Evolutionary conservation across 108 stramenopile genomes (phyloP), one percentile per base, ranked within the genome.

Genomic region (Aurantiochytrium sp.): DNA sequence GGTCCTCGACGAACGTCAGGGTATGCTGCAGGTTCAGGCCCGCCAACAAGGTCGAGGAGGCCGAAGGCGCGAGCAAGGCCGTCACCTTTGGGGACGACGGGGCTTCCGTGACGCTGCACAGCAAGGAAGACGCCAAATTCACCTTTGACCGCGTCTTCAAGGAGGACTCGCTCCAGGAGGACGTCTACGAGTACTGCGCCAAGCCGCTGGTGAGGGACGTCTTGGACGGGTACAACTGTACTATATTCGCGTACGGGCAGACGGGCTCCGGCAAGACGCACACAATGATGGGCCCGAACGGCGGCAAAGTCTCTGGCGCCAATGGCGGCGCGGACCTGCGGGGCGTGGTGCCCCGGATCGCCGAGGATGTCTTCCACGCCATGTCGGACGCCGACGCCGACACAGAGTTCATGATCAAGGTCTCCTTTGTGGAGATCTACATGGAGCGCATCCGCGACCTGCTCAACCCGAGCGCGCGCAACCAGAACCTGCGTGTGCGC

Each of bases 231-330:
- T 93, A 92, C 68, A 89, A 91, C 37, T 91, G 92, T 2, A 93
- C 93, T 32, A 90, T 93, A n/a, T 93, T 93, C 86, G 93, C 92
- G 45, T 93, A 92, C 54, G 88, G 93, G 91, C 90, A 90, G 39
- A 90, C 88, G 27, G 81, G 52, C 8, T 89, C 88, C 17, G 90
- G 90, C 4, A 91, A 91, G 55, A 91, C 90, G 8, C 89, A 89
- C 55, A 91, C 90, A 6, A 91, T 91, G 87, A 55, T 88, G 54
- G 68, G 86, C 30, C 68, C 86, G 52, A 37, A 86, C 34, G 65
- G 37, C 85, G 21, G 68, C 55, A 54, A 22, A 17, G 65, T 52
- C 15, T 8, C 39, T 4, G 8, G 37, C 4, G 88, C 31, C 6
- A 37, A 87, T 15, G 31, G 4, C 34, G 54, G 55, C 19, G 37